Percentiles rank a stretch among this genome's conserved stretches.
phyloP scores from a whole-genome alignment of 1,139 yeast genomes.

The Sugiyamaella sp. region DNA sequence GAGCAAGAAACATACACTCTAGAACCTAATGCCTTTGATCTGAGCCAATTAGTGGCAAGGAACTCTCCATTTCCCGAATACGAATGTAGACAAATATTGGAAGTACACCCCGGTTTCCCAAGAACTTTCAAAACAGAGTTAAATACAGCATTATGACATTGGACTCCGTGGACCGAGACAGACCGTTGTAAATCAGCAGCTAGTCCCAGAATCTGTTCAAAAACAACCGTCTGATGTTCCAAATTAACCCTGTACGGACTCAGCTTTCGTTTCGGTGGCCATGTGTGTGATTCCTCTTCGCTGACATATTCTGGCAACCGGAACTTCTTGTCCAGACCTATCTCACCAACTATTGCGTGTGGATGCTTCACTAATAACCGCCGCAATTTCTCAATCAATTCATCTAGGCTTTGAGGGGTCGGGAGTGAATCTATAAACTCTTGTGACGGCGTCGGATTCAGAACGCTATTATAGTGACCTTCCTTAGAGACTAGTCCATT shows the following conservation, averaged over 20 bases:
- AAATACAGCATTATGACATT: conserved; percentile 64
- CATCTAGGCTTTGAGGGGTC: conserved; percentile 54
- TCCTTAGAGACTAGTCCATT: conserved; percentile 32
- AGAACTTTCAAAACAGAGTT: conserved; percentile 45
- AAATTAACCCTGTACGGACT: conserved; percentile 56
- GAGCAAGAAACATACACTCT: conserved; percentile 57
- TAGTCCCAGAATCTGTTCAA: conserved; percentile 54
- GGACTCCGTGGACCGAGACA: conserved; percentile 84
- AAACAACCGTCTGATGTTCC: conserved; percentile 64
- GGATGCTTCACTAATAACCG: conserved; percentile 38
- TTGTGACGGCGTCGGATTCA: conserved; percentile 47
- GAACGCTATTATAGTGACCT: conserved; percentile 59
- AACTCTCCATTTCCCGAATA: conserved; percentile 78
- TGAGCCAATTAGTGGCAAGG: conserved; percentile 59
- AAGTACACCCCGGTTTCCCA: conserved; percentile 32
- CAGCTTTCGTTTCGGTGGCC: conserved; percentile 35
- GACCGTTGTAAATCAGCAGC: conserved; percentile 55
- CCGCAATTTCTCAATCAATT: conserved; percentile 45
- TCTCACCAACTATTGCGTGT: conserved; percentile 66
- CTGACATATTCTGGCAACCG: conserved; percentile 53
- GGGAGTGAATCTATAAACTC: conserved; percentile 60
- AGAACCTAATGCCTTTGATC: conserved; percentile 32
- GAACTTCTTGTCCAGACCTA: conserved; percentile 82
- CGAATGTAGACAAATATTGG: conserved; percentile 69
- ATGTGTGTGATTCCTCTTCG: background rate